Percentiles rank a stretch among this genome's conserved stretches.
Evolutionary conservation across 345 rosid species (phyloP).

Genomic region (Eucalyptus tenuipes): DNA sequence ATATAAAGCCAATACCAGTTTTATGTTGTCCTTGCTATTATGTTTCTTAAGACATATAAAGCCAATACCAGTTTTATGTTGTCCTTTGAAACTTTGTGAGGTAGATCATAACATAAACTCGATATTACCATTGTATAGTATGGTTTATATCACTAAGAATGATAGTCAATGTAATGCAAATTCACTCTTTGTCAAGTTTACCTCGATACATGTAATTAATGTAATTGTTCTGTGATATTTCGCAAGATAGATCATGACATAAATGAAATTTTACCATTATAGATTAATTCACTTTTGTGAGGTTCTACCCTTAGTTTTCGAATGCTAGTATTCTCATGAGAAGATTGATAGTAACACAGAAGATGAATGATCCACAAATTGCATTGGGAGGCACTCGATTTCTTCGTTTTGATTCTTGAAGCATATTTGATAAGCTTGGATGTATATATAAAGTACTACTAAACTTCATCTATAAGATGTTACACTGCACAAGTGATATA

Average conservation of each 20-base stretch:
- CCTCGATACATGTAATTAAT: not conserved
- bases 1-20: not conserved
- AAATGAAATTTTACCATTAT: not conserved
- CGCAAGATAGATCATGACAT: not conserved
- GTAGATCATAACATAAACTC: not conserved
- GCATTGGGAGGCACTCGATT: not conserved
- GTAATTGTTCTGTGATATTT: not conserved
- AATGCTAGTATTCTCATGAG: not conserved
- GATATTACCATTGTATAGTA: not conserved
- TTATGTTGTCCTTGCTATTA: not conserved
- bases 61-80: not conserved
- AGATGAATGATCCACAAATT: not conserved
- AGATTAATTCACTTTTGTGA: not conserved
- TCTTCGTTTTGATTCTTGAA: not conserved
- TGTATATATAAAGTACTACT: not conserved
- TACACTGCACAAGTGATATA: not conserved
- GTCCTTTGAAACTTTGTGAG: not conserved
- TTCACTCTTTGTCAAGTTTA: not conserved
- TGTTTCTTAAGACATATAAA: too few species aligned
- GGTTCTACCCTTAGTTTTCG: not conserved
- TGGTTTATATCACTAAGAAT: not conserved
- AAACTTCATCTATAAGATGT: not conserved
- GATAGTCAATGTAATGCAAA: not conserved
- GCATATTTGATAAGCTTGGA: not conserved
- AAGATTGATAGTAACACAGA: not conserved